These are phyloP conservation scores for Podosphaera fusca DNA, from an alignment of 2,329 filamentous ascomycete species.

Conservation along the genomic window DNA sequence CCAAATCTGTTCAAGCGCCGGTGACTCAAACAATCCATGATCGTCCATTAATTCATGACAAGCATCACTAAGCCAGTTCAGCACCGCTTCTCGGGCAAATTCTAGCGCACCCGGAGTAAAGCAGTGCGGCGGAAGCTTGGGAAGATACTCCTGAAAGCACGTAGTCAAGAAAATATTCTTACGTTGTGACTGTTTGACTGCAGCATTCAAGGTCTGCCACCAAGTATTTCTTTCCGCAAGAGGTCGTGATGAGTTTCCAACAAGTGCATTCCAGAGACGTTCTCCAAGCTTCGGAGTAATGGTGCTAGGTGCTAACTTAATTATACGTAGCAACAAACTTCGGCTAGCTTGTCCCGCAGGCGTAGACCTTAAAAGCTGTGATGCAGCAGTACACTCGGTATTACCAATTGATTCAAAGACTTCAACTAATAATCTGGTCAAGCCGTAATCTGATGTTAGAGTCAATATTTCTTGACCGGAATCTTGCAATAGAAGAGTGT, in stretches of 20 bases:
- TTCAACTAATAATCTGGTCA: constrained; percentile 37
- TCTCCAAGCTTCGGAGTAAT: constrained; percentile 38
- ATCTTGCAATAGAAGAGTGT: constrained; percentile 23
- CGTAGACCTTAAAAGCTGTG: constrained; percentile 16
- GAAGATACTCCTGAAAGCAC: constrained; percentile 33
- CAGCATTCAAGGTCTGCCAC: constrained; percentile 41
- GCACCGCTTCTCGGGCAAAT: constrained; percentile 32
- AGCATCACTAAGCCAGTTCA: constrained; percentile 25
- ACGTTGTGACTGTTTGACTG: constrained; percentile 19
- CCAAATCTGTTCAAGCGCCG: constrained; percentile 55
- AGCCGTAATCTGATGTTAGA: constrained; percentile 35
- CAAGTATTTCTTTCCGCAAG: constrained; percentile 37
- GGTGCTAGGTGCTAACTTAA: constrained; percentile 35
- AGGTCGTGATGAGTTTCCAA: constrained; percentile 38
- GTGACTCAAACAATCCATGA: constrained; percentile 26
- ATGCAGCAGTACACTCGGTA: constrained; percentile 9
- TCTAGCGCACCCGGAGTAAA: constrained; percentile 39
- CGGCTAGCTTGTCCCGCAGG: constrained; percentile 28
- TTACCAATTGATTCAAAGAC: constrained; percentile 30
- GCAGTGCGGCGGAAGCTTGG: constrained; percentile 29
- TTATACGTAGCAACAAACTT: constrained; percentile 32
- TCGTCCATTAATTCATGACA: constrained; percentile 26
- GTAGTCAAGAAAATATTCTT: constrained; percentile 31
- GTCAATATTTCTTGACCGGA: constrained; percentile 27
- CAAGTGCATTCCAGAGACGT: constrained; percentile 48